These are phyloP conservation scores for Passalora sequoiae DNA, from an alignment of 2,329 filamentous ascomycete species.

Conservation along the genomic window DNA sequence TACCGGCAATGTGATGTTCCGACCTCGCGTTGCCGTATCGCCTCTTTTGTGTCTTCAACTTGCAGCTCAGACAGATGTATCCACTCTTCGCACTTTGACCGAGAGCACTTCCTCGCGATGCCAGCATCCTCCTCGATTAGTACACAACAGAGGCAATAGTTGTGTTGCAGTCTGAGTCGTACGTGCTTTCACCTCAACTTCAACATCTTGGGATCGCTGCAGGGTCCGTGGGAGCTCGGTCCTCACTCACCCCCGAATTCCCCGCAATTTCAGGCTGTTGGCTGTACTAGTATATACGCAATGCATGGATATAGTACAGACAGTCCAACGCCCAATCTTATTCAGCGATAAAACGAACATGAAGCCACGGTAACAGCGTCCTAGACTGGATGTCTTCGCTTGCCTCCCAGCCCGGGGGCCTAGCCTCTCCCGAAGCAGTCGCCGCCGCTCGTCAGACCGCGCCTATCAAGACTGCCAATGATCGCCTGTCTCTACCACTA, in stretches of 20 bases:
- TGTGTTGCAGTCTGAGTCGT: too few species aligned
- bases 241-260: slow-evolving; percentile 1
- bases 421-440: background rate
- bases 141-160: too few species aligned
- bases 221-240: background rate
- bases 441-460: background rate
- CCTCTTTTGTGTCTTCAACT: slow-evolving; percentile 12
- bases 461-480: slow-evolving; percentile 14
- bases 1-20: too few species aligned
- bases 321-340: too few species aligned
- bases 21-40: too few species aligned
- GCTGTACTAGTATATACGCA: too few species aligned
- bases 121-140: slow-evolving; percentile 17
- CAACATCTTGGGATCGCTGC: background rate
- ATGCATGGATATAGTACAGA: too few species aligned
- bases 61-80: slow-evolving; percentile 26
- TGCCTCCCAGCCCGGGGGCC: background rate
- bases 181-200: background rate
- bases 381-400: background rate
- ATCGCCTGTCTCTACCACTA: slow-evolving; percentile 33
- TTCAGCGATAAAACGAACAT: too few species aligned
- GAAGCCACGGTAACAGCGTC: background rate
- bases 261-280: too few species aligned
- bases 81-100: slow-evolving; percentile 12
- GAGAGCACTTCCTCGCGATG: slow-evolving; percentile 11